Conservation (phyloP, 352 stramenopile genomes). For the Phytopythium kandeliae region DNA sequence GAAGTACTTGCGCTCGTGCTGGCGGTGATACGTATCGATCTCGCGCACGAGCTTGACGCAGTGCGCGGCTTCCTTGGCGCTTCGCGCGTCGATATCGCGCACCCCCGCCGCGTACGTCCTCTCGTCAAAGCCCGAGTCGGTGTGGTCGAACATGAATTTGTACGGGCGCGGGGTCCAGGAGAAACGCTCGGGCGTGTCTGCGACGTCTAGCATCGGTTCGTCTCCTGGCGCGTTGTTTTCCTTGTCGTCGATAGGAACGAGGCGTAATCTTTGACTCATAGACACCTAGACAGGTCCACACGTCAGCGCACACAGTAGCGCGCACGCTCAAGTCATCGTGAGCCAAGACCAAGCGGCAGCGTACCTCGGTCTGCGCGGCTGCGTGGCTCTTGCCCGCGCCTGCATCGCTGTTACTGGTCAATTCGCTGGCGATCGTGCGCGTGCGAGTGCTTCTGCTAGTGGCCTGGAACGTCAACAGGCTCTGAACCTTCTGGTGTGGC, state of each 20-base stretch:
- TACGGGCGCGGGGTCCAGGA: slow-evolving; percentile 45
- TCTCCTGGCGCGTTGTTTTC: slow-evolving; percentile 10
- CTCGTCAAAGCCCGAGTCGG: slow-evolving; percentile 66
- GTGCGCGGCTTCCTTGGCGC: slow-evolving; percentile 19
- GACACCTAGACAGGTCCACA: not conserved
- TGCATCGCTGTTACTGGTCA: not conserved
- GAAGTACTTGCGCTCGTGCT: slow-evolving; percentile 76
- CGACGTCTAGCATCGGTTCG: slow-evolving; percentile 2
- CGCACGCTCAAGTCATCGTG: too few species aligned
- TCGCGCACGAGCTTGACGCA: slow-evolving; percentile 56
- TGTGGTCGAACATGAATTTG: slow-evolving; percentile 48
- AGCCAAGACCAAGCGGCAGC: not conserved
- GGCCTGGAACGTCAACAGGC: slow-evolving; percentile 61
- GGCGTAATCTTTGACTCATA: not conserved
- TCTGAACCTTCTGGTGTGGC: slow-evolving; percentile 50
- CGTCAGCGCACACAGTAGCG: not conserved
- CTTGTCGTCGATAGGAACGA: slow-evolving; percentile 15
- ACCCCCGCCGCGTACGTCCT: slow-evolving; percentile 44
- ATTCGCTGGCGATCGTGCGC: not conserved
- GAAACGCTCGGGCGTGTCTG: not conserved
- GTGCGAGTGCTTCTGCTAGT: slow-evolving; percentile 12
- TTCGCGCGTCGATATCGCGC: slow-evolving; percentile 52
- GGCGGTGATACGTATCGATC: slow-evolving; percentile 54
- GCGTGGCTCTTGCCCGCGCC: slow-evolving; percentile 3
- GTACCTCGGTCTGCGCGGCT: not conserved